Base-by-base conservation (phyloP, 1,284 basidiomycete genomes). In the Lignosus rhinocerotis region DNA sequence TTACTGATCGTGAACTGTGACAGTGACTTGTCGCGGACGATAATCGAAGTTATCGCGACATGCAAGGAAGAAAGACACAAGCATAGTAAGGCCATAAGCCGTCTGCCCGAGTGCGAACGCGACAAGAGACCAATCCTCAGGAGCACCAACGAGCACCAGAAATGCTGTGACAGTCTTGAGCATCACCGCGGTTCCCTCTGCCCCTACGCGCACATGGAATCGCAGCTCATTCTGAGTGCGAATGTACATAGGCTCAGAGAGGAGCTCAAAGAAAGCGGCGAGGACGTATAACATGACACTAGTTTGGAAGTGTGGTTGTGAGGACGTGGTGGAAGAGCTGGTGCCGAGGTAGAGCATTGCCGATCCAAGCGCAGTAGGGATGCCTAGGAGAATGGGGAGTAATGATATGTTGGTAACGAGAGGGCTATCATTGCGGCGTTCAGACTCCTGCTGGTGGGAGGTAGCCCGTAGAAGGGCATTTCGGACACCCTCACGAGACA, bases 401-500 rank as follows among this genome's bases (percentile, higher is more conserved):
- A 74, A 58, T 1, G 74, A 66, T 11, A 75, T 69, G 60, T 75
- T 75, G 21, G 62, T 56, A 2, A 67, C 53, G 2, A 73, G 68
- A 0, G 57, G 39, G 11, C 16, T 44, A 3, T 41, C 42, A 3
- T 43, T 17, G 17, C 57, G 48, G 17, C 17, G 45, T 25, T 59
- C 50, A 3, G 34, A 12, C 8, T 36, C 31, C 8, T 54, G 21
- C 14, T 52, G 17, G 2, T 43, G 19, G 2, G 31, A 42, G 10
- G 65, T 51, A n/a, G 73, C 69, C 7, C 83, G 74, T 11, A 96
- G 78, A 1, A 96, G 80, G 6, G 91, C 88, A 71, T 90, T 93
- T 38, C 95, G 82, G 10, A 98, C 84, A 4, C 95, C 96, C 72
- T 99, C 97, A 10, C 96, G 81, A 32, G 91, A 90, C 7, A 98